Evolutionary conservation across 305 asterid genomes (phyloP).

Genomic region (Nicotiana rustica): DNA sequence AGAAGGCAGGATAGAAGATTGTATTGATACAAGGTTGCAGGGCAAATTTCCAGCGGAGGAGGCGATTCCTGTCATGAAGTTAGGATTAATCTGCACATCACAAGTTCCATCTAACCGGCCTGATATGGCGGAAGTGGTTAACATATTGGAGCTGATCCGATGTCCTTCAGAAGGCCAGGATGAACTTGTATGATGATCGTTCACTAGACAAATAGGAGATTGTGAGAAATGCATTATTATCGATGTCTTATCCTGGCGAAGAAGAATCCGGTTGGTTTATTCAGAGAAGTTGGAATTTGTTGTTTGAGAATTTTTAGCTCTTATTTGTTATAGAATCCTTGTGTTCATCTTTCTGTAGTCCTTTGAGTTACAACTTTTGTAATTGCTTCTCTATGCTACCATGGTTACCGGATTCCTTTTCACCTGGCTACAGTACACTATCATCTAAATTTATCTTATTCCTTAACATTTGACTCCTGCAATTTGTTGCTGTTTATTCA

Average conservation of each 20-base stretch:
- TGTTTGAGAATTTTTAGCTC: constrained; percentile 41
- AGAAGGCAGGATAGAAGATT: constrained; percentile 74
- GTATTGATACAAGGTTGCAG: constrained; percentile 63
- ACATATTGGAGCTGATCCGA: constrained; percentile 73
- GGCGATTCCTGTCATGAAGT: constrained; percentile 74
- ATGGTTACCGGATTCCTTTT: constrained; percentile 58
- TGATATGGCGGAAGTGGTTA: constrained; percentile 81
- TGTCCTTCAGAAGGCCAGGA: constrained; percentile 64
- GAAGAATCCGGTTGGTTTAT: constrained; percentile 62
- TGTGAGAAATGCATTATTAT: constrained; percentile 36
- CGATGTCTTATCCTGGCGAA: constrained; percentile 53
- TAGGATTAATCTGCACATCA: constrained; percentile 82
- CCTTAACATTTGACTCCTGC: constrained; percentile 25
- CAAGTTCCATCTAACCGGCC: constrained; percentile 91
- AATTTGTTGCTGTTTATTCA: background rate
- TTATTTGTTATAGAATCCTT: constrained; percentile 17
- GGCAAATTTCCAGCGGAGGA: constrained; percentile 76
- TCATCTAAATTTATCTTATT: background rate
- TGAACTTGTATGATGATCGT: constrained; percentile 51
- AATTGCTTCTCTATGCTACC: constrained; percentile 48
- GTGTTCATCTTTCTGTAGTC: constrained; percentile 39
- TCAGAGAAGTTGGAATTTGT: constrained; percentile 39
- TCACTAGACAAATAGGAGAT: constrained; percentile 35
- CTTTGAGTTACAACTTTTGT: constrained; percentile 41
- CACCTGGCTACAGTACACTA: constrained; percentile 52